These are phyloP conservation scores for Pichia cactophila DNA, from an alignment of 1,139 yeast species.

Conservation along the genomic window DNA sequence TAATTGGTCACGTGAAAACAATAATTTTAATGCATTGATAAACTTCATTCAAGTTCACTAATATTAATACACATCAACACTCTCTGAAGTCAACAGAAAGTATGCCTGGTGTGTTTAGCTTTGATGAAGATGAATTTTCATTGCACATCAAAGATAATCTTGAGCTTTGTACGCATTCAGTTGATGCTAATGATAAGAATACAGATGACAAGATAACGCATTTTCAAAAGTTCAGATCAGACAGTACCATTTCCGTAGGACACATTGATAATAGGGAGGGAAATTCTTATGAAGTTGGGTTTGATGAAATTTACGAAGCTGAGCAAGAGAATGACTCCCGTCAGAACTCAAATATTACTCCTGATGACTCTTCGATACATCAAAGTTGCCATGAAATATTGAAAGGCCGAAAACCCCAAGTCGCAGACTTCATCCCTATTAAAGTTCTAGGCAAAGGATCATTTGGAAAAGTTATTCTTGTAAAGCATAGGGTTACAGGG, in stretches of 20 bases:
- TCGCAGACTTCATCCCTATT: slow-evolving; percentile 68
- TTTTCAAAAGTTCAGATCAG: slow-evolving; percentile 22
- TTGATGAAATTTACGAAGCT: slow-evolving; percentile 29
- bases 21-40: too few species aligned
- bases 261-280: slow-evolving; percentile 37
- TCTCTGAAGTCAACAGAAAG: neutral
- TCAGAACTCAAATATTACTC: slow-evolving; percentile 11
- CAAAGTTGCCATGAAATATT: neutral
- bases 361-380: neutral
- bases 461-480: slow-evolving; percentile 84
- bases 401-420: slow-evolving; percentile 27
- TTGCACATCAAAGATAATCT: neutral
- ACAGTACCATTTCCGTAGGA: slow-evolving; percentile 30
- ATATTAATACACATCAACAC: too few species aligned
- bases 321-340: slow-evolving; percentile 15
- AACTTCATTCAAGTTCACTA: too few species aligned
- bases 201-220: slow-evolving; percentile 6
- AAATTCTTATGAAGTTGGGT: slow-evolving; percentile 40
- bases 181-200: neutral
- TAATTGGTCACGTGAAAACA: too few species aligned
- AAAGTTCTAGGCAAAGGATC: slow-evolving; percentile 86
- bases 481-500: slow-evolving; percentile 61
- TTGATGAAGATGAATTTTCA: slow-evolving; percentile 25
- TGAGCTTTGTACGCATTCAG: too few species aligned
- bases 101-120: slow-evolving; percentile 24